Conservation (phyloP, 768 basidiomycete genomes). For the Phylloporus arenicola region DNA sequence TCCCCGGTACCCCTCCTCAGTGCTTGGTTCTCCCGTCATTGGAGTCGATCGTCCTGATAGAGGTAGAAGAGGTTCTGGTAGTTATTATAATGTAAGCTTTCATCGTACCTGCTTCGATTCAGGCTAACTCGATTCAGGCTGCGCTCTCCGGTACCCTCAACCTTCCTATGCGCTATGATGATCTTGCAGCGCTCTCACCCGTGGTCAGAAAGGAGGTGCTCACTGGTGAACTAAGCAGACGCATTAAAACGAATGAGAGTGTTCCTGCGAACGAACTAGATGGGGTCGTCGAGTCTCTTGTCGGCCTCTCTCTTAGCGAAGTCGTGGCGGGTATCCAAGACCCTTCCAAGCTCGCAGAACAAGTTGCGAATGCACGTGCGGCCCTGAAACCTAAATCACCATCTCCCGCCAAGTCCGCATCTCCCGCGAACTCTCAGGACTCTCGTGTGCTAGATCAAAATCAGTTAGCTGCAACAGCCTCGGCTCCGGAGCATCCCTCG, state of each 20-base stretch:
- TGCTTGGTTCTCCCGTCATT: slow-evolving; percentile 53
- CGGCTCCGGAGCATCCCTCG: slow-evolving; percentile 85
- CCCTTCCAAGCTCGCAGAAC: slow-evolving; percentile 56
- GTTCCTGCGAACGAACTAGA: slow-evolving; percentile 56
- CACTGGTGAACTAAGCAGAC: slow-evolving; percentile 74
- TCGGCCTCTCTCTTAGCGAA: slow-evolving; percentile 65
- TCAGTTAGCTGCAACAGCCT: slow-evolving; percentile 66
- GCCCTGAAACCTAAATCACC: slow-evolving; percentile 33
- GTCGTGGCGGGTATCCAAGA: slow-evolving; percentile 76
- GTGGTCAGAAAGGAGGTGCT: slow-evolving; percentile 85
- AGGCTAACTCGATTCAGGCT: slow-evolving; percentile 43
- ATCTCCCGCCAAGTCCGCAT: slow-evolving; percentile 47
- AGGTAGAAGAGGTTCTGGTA: slow-evolving; percentile 74
- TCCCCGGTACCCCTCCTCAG: slow-evolving; percentile 50
- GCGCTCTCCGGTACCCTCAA: slow-evolving; percentile 76
- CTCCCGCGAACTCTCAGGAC: slow-evolving; percentile 59
- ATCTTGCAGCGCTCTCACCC: slow-evolving; percentile 74
- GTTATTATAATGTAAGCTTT: slow-evolving; percentile 70
- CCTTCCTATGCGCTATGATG: slow-evolving; percentile 83
- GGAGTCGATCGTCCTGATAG: slow-evolving; percentile 55
- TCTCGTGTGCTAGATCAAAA: slow-evolving; percentile 63
- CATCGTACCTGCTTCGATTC: not conserved
- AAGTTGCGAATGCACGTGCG: slow-evolving; percentile 44
- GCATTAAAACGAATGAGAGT: slow-evolving; percentile 53
- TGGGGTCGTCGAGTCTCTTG: slow-evolving; percentile 65